phyloP scores from a whole-genome alignment of 306 rosid genomes.

The Cucumis hystrix region DNA sequence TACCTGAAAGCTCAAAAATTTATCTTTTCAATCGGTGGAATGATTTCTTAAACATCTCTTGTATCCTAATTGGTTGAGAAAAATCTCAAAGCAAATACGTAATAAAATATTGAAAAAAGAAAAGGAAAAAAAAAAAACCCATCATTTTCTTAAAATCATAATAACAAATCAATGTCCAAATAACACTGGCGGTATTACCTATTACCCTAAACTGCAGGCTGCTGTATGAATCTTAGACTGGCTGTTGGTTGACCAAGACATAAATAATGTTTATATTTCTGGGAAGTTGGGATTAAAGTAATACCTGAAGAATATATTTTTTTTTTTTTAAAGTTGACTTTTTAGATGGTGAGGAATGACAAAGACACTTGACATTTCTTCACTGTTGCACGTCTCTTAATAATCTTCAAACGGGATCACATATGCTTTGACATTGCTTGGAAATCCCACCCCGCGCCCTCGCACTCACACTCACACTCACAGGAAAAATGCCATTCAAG shows the following conservation, averaged over 20 bases:
- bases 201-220: not conserved
- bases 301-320: not conserved
- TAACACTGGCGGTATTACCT: not conserved
- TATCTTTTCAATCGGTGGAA: not conserved
- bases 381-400: not conserved
- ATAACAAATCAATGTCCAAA: not conserved
- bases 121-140: not conserved
- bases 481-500: not conserved
- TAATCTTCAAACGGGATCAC: not conserved
- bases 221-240: not conserved
- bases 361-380: not conserved
- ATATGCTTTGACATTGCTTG: not conserved
- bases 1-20: not conserved
- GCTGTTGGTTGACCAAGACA: conserved; percentile 1
- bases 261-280: not conserved
- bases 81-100: not conserved
- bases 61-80: not conserved
- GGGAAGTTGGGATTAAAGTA: not conserved
- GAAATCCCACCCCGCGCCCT: no score
- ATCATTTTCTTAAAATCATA: not conserved
- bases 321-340: not conserved
- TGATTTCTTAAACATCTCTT: not conserved
- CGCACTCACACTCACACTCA: not conserved
- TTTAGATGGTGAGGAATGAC: not conserved
- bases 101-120: not conserved